Conservation (phyloP, 2,329 filamentous ascomycete genomes). For the Stemphylium vesicarium region DNA sequence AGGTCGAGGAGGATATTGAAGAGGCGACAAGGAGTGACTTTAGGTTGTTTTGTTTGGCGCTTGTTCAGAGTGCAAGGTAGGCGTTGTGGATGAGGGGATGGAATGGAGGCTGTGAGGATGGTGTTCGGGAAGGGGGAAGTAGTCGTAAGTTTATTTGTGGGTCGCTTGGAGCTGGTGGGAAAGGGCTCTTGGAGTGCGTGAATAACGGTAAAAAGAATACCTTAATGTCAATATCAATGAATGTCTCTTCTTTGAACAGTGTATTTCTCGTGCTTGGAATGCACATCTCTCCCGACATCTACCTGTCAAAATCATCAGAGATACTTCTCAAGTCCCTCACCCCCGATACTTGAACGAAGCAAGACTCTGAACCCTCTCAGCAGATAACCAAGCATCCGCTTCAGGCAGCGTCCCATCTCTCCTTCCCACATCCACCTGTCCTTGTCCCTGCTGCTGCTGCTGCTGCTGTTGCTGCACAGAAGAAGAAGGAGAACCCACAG, state of each 20-base stretch:
- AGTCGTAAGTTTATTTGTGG: background rate
- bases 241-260: too few species aligned
- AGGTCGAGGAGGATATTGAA: slow-evolving; percentile 78
- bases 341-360: slow-evolving; percentile 2
- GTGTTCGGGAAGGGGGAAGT: background rate
- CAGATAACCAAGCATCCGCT: slow-evolving; percentile 6
- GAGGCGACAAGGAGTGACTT: slow-evolving; percentile 79
- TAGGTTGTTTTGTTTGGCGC: slow-evolving; percentile 74
- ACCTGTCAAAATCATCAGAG: too few species aligned
- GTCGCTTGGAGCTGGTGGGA: background rate
- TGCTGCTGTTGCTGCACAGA: background rate
- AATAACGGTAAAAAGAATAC: too few species aligned
- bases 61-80: slow-evolving; percentile 52
- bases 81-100: background rate
- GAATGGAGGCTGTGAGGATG: background rate
- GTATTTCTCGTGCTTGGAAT: too few species aligned
- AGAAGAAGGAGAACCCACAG: background rate
- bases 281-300: background rate
- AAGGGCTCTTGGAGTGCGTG: too few species aligned
- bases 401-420: background rate
- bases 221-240: too few species aligned
- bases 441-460: background rate
- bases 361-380: background rate
- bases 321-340: background rate
- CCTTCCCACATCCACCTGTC: background rate